Base-by-base conservation (phyloP, 2,329 filamentous ascomycete species). In the Diaporthe sp. region DNA sequence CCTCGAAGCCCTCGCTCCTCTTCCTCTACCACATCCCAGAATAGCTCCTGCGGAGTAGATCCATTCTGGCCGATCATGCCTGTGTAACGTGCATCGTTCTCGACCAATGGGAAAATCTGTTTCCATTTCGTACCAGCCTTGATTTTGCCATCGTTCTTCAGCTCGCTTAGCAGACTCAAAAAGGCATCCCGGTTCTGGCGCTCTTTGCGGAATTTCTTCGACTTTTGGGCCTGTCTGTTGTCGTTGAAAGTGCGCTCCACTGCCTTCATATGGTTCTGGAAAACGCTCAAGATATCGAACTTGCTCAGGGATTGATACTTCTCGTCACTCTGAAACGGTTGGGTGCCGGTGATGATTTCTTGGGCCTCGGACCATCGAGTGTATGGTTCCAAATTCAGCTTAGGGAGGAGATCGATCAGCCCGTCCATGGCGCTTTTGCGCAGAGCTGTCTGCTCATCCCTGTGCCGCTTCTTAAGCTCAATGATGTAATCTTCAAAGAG, bases 21-120 rank as follows among this genome's bases (percentile, higher is more conserved):
- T 83, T 98, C 95, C 83, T 98, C 97, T 37, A 98, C 90, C 65
- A 96, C 88, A 83, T 99, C 97, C 95, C 96, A 98, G 86, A 99
- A 98, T 9, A 99, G 88, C 81, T 98, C 95, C 78, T 98, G 89
- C 20, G 97, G 95, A 6, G 92, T 94, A 6, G 96, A 98, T 74
- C 96, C 96, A 75, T 90, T 85, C 82, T 97, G 95, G 71, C 95
- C 96, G 76, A 96, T 90, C 88, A 98, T 95, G 78, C 92, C 92
- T 80, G 88, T 89, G 84, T 98, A 98, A 79, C 96, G 94, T 65
- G 93, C 90, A 81, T 99, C 97, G 73, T 94, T 88, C 80, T 94
- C 91, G 79, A 99, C 90, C 65, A 93, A 83, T 0, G 94, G 91
- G 79, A 94, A 88, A 78, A 98, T 89, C 76, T 95, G 91, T 84